Percentiles rank a stretch among this genome's conserved stretches.
phyloP scores from a whole-genome alignment of 2,329 filamentous ascomycete species.

The Trichoderma afroharzianum region DNA sequence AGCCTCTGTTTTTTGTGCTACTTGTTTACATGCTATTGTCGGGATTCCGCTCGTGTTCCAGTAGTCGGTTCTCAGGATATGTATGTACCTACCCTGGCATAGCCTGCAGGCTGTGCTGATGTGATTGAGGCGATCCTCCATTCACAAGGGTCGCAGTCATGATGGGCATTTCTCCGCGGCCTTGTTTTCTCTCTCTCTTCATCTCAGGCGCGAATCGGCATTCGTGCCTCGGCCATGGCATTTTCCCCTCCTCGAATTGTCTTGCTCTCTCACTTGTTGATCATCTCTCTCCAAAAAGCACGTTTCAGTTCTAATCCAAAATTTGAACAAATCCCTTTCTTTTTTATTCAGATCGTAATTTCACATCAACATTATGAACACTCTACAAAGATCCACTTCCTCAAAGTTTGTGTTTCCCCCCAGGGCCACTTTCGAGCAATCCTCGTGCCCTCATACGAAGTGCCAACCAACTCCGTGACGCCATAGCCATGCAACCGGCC shows the following conservation, averaged over 20 bases:
- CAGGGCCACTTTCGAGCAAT: conserved; percentile 14
- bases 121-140: neutral
- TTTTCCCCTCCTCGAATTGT: neutral
- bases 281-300: neutral
- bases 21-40: neutral
- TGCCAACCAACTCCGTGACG: conserved; percentile 40
- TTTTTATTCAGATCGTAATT: conserved; percentile 16
- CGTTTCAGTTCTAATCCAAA: neutral
- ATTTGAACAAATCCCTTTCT: neutral
- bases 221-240: neutral
- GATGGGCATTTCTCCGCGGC: neutral
- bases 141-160: neutral
- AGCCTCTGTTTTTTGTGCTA: neutral
- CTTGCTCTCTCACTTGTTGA: neutral
- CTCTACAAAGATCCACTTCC: conserved; percentile 16
- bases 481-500: conserved; percentile 39
- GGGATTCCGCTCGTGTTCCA: neutral
- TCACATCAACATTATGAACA: conserved; percentile 13
- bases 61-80: neutral
- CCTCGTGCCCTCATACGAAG: conserved; percentile 18
- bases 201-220: neutral
- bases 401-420: conserved; percentile 9
- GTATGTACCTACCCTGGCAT: neutral
- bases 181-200: neutral
- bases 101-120: neutral